Evolutionary conservation across 352 stramenopile species (phyloP).

Genomic region (Pseudoperonospora humuli): DNA sequence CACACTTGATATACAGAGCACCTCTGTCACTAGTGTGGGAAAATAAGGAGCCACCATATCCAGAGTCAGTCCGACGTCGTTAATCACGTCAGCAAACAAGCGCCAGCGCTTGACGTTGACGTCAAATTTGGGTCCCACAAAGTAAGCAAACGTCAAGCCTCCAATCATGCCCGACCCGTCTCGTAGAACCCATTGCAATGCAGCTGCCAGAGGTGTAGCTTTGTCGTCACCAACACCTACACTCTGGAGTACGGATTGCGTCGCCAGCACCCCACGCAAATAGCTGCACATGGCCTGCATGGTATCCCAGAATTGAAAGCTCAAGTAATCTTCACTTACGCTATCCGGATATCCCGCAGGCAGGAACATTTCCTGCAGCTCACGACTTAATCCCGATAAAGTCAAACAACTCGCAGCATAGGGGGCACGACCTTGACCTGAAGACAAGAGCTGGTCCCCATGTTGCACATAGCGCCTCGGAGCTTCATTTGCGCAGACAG

Average conservation of each 20-base stretch:
- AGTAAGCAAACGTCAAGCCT: slow-evolving; percentile 91
- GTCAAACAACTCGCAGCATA: slow-evolving; percentile 23
- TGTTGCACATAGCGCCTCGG: slow-evolving; percentile 41
- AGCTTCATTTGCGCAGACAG: slow-evolving; percentile 42
- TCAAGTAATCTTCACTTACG: slow-evolving; percentile 87
- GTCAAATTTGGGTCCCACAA: slow-evolving; percentile 87
- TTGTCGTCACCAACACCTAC: slow-evolving; percentile 89
- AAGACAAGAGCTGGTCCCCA: slow-evolving; percentile 25
- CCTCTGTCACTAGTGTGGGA: slow-evolving; percentile 51
- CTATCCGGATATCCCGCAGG: slow-evolving; percentile 78
- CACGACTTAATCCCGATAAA: slow-evolving; percentile 30
- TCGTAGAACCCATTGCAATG: slow-evolving; percentile 71
- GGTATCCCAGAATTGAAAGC: slow-evolving; percentile 94
- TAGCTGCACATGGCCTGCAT: slow-evolving; percentile 94
- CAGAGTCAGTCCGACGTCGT: slow-evolving; percentile 91
- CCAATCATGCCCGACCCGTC: slow-evolving; percentile 84
- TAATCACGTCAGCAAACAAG: slow-evolving; percentile 94
- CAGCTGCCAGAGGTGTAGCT: slow-evolving; percentile 57
- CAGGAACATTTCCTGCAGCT: slow-evolving; percentile 83
- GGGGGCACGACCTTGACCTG: slow-evolving; percentile 6
- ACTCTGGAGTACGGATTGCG: slow-evolving; percentile 89
- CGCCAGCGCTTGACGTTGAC: slow-evolving; percentile 94
- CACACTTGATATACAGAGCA: slow-evolving; percentile 81
- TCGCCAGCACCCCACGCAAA: slow-evolving; percentile 89
- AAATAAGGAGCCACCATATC: slow-evolving; percentile 76